Evolutionary conservation across 768 basidiomycete species (phyloP).

Genomic region (Calocybe gangraenosa): DNA sequence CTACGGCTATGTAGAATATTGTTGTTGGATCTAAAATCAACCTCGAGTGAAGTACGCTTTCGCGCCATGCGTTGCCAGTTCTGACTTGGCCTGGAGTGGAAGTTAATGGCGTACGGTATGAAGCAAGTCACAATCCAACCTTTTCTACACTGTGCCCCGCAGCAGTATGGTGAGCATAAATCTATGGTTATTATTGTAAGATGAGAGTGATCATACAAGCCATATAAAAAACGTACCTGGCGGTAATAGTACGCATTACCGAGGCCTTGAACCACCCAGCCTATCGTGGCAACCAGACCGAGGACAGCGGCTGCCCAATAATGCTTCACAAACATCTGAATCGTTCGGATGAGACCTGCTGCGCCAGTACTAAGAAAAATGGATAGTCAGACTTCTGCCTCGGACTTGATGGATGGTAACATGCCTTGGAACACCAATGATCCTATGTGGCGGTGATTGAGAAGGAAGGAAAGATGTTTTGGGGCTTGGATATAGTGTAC

Average conservation of each 20-base stretch:
- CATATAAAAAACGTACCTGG: slow-evolving; percentile 54
- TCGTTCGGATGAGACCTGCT: slow-evolving; percentile 91
- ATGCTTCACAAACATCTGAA: slow-evolving; percentile 69
- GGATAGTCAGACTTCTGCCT: slow-evolving; percentile 26
- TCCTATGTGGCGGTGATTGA: slow-evolving; percentile 47
- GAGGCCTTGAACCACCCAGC: slow-evolving; percentile 83
- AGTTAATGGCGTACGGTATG: slow-evolving; percentile 1
- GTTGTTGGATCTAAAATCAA: slow-evolving; percentile 27
- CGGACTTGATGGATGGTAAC: slow-evolving; percentile 25
- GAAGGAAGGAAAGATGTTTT: slow-evolving; percentile 21
- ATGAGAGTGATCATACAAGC: slow-evolving; percentile 9
- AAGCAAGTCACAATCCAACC: slow-evolving; percentile 34
- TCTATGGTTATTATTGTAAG: slow-evolving; percentile 35
- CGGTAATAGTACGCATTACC: slow-evolving; percentile 81
- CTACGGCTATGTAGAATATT: too few species aligned
- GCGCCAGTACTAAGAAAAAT: slow-evolving; percentile 73
- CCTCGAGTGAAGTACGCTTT: slow-evolving; percentile 87
- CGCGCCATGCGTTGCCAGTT: slow-evolving; percentile 80
- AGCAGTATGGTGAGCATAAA: slow-evolving; percentile 73
- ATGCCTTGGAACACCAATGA: slow-evolving; percentile 88
- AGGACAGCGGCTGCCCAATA: slow-evolving; percentile 80
- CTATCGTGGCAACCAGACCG: slow-evolving; percentile 74
- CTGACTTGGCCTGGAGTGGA: slow-evolving; percentile 65
- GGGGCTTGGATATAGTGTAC: slow-evolving; percentile 23
- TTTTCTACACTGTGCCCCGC: slow-evolving; percentile 88